Evolutionary conservation across 306 rosid species (phyloP), one percentile per base, ranked within the genome.

Genomic region (Phaseolus lunatus): DNA sequence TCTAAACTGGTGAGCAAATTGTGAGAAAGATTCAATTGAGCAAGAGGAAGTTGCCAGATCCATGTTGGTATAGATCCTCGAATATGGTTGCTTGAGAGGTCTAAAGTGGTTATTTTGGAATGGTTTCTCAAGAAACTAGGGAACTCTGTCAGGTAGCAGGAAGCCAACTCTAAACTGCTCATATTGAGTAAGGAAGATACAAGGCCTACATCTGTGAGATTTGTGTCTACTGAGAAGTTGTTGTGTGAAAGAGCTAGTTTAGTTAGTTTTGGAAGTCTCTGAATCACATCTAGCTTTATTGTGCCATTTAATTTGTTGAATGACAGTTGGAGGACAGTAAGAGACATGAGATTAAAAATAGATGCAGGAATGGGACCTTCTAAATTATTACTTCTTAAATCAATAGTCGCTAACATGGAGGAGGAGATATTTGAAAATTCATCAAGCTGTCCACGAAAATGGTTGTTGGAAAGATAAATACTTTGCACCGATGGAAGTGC

Each of bases 51-150:
- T 19, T 15, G 23, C 93, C 89, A 88, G 33, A 88, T 71, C 95
- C 92, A 88, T 5, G 4, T 43, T 24, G 97, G 94, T 26, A 89
- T 41, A 14, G 63, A 24, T 4, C 86, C 92, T 15, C 0, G 1
- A 61, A 91, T 86, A 7, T 26, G 57, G 59, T 91, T 91, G 3
- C 15, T 0, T 0, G 94, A 86, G 39, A 89, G 92, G 82, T 89
- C 92, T 65, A 91, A 62, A 78, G 0, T 0, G 1, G 1, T 22
- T 39, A 66, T 39, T 2, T 13, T 3, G 31, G 71, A 66, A 4
- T 9, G 47, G 2, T 2, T 43, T 43, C 15, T 43, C 47, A 43
- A 2, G 2, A 43, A 43, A 43, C 47, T 11, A 10, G 47, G 47
- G 47, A 43, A 9, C 9, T 2, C 15, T 43, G 13, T 43, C 15